phyloP scores from a whole-genome alignment of 2,329 filamentous ascomycete species.

The Ophiocordyceps australis region DNA sequence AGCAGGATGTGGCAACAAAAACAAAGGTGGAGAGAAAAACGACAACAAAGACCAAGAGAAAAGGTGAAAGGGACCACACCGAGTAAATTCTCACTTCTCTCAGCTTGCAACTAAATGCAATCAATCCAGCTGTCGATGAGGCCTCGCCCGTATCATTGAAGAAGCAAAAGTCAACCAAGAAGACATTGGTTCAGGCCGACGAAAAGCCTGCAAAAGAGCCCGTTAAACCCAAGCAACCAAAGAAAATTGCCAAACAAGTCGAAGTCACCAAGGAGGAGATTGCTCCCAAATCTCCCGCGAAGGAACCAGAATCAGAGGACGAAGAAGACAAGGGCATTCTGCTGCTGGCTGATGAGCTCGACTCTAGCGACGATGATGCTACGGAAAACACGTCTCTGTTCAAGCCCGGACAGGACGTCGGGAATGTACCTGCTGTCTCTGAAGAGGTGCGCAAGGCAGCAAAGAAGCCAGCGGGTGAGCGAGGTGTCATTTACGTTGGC shows the following conservation, averaged over 20 bases:
- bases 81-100: too few species aligned
- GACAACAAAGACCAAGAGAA: constrained; percentile 7
- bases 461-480: constrained; percentile 26
- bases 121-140: constrained; percentile 20
- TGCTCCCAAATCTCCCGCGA: constrained; percentile 11
- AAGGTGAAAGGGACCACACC: constrained; percentile 18
- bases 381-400: constrained; percentile 17
- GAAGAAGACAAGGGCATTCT: constrained; percentile 22
- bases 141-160: constrained; percentile 23
- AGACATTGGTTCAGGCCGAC: constrained; percentile 7
- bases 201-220: constrained; percentile 7
- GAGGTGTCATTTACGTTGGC: constrained; percentile 78
- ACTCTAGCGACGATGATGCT: constrained; percentile 24
- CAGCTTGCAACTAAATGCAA: too few species aligned
- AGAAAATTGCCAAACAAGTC: constrained; percentile 15
- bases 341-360: constrained; percentile 23
- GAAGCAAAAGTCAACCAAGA: constrained; percentile 25
- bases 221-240: constrained; percentile 6
- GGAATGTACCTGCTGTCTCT: constrained; percentile 29
- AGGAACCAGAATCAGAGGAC: constrained; percentile 16
- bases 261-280: constrained; percentile 5
- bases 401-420: constrained; percentile 29
- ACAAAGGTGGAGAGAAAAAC: constrained; percentile 2
- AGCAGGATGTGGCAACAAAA: constrained; percentile 11
- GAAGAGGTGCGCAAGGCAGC: constrained; percentile 24